Evolutionary conservation across 148 eudicot species (phyloP), one percentile per base, ranked within the genome.

Genomic region (Nepenthes mirabilis): DNA sequence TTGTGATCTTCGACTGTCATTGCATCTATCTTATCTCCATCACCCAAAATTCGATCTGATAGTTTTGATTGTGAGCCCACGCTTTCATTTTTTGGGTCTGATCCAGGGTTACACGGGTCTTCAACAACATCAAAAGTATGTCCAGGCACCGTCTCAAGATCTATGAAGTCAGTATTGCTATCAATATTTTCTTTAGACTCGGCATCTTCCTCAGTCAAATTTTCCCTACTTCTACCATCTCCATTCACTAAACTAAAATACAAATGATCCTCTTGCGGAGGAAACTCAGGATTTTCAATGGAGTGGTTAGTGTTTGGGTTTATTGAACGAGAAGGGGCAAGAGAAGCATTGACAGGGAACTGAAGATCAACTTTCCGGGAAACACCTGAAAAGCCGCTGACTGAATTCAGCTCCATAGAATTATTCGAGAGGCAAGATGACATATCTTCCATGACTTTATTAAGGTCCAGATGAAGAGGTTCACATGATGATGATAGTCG

Each of bases 381-480:
- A 37, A 11, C 64, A 53, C 59, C 57, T n/a, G 61, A 70, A 32
- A 61, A 60, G 61, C 72, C 47, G 51, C 51, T 59, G 37, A 34
- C 47, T 36, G 75, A 57, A 71, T 65, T 55, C 11, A 53, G 57
- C 65, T 60, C 55, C 13, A 9, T 14, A 3, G 78, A 64, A 33
- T 70, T 67, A 60, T 56, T 70, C 33, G 74, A 70, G 53, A 55
- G 32, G 62, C 8, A 55, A 37, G 70, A 72, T 1, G 70, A 67
- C 36, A 80, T 79, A 56, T 80, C 88, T 43, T 48, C 43, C 48
- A 47, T 72, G 67, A 54, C 14, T 58, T 43, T 65, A 70, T 84
- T 88, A 33, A 84, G 91, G 76, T 87, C 90, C 56, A 87, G 61
- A 14, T 43, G 43, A 37, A 43, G 9, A 33, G 37, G 52, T 58